These are phyloP conservation scores for Neurospora hispaniola DNA, from an alignment of 495 filamentous ascomycete genomes.

Conservation along the genomic window DNA sequence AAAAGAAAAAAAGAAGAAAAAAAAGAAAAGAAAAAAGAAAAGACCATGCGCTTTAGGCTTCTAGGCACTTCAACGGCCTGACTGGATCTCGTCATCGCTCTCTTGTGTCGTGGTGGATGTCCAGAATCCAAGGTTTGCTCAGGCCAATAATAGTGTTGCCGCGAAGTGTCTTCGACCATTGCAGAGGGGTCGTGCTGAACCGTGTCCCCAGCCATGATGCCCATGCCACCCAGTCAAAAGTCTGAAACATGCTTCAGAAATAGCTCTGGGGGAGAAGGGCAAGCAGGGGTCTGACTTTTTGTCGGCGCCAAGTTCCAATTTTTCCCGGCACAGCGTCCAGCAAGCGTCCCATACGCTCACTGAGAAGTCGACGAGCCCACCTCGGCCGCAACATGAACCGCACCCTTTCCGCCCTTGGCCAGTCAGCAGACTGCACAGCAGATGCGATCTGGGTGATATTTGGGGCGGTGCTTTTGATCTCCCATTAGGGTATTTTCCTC, in stretches of 20 bases:
- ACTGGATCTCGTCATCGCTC: neutral
- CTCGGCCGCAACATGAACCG: neutral
- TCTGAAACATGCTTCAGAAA: constrained; percentile 28
- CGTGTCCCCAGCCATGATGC: constrained; percentile 16
- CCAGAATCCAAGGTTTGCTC: neutral
- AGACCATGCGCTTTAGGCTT: neutral
- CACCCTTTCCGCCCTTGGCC: neutral
- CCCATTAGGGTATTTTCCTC: neutral
- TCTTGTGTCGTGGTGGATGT: neutral
- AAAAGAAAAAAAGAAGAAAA: neutral
- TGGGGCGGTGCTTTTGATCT: neutral
- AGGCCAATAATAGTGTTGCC: neutral
- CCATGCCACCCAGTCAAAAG: constrained; percentile 13
- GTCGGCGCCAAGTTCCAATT: neutral
- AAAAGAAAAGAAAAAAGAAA: neutral
- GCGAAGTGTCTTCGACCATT: neutral
- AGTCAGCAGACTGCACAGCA: neutral
- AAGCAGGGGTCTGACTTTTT: constrained; percentile 3
- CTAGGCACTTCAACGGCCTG: neutral
- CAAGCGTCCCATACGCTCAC: neutral
- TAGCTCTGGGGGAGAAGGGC: constrained; percentile 10
- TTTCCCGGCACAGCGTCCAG: neutral
- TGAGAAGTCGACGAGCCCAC: neutral
- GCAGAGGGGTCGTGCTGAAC: constrained; percentile 11
- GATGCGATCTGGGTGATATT: neutral